Conservation (phyloP, 2,329 filamentous ascomycete genomes). For the Epicoccum sorghinum region DNA sequence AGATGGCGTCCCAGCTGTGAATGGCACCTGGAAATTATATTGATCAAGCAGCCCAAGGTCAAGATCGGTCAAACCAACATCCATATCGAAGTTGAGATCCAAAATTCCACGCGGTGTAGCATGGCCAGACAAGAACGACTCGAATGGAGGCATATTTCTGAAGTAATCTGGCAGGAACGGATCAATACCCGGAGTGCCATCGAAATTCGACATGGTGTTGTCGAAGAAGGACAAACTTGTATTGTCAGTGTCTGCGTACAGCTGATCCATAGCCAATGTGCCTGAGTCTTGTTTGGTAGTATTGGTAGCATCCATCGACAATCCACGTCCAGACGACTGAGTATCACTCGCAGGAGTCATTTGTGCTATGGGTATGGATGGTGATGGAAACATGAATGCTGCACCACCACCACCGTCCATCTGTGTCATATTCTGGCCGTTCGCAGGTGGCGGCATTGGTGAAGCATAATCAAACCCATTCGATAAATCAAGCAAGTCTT, state of each 20-base stretch:
- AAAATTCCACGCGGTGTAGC: slow-evolving; percentile 54
- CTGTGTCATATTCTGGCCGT: slow-evolving; percentile 5
- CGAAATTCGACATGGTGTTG: slow-evolving; percentile 19
- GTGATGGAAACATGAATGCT: slow-evolving; percentile 5
- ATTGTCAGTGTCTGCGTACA: slow-evolving; percentile 13
- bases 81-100: slow-evolving; percentile 53
- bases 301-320: slow-evolving; percentile 1
- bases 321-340: background rate
- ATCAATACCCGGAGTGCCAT: slow-evolving; percentile 23
- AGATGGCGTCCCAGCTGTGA: slow-evolving; percentile 41
- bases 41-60: slow-evolving; percentile 54
- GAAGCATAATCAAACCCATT: slow-evolving; percentile 30
- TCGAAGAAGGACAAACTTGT: slow-evolving; percentile 23
- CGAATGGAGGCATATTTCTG: slow-evolving; percentile 38
- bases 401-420: slow-evolving; percentile 3
- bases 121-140: slow-evolving; percentile 43
- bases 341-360: background rate
- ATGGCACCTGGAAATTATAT: slow-evolving; percentile 53
- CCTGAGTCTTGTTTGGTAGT: slow-evolving; percentile 11
- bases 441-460: slow-evolving; percentile 11
- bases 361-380: slow-evolving; percentile 6
- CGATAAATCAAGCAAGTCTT: slow-evolving; percentile 38
- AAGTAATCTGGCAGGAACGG: slow-evolving; percentile 36
- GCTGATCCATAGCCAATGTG: slow-evolving; percentile 11
- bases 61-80: slow-evolving; percentile 53